Percentiles rank a stretch among this genome's conserved stretches.
Conservation (phyloP, 1,139 yeast genomes). For the Williopsis jadinii region DNA sequence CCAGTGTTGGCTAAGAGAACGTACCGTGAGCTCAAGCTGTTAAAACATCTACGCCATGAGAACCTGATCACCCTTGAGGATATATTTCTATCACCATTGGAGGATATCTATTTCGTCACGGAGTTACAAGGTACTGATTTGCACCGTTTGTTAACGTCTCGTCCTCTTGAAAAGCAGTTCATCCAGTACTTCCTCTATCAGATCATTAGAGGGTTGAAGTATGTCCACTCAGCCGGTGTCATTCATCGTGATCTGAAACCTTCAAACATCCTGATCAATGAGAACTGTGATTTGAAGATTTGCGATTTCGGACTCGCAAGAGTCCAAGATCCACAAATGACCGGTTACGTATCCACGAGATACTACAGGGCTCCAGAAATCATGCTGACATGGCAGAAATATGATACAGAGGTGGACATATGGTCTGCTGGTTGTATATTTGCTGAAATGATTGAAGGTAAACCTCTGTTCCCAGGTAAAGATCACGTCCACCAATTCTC, state of each 20-base stretch:
- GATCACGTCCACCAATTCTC: slow-evolving; percentile 98
- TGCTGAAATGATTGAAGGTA: slow-evolving; percentile 99
- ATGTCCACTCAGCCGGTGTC: slow-evolving; percentile 95
- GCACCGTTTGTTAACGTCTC: slow-evolving; percentile 80
- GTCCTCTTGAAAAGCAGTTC: slow-evolving; percentile 94
- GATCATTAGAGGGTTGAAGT: slow-evolving; percentile 85
- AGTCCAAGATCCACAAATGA: slow-evolving; percentile 98
- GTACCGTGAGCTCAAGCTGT: slow-evolving; percentile 85
- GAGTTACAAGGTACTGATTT: slow-evolving; percentile 95
- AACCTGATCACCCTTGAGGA: slow-evolving; percentile 90
- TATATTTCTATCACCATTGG: slow-evolving; percentile 89
- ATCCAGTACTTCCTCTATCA: slow-evolving; percentile 95
- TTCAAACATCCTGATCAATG: slow-evolving; percentile 84
- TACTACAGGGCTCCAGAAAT: slow-evolving; percentile 98
- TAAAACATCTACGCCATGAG: slow-evolving; percentile 92
- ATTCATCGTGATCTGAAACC: slow-evolving; percentile 95
- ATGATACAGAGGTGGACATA: slow-evolving; percentile 96
- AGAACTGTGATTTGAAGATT: slow-evolving; percentile 91
- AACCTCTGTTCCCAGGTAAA: slow-evolving; percentile 96
- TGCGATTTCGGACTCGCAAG: slow-evolving; percentile 97
- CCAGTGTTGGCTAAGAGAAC: slow-evolving; percentile 95
- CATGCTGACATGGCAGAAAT: slow-evolving; percentile 99
- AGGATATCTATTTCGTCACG: slow-evolving; percentile 94
- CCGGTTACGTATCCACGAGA: slow-evolving; percentile 95
- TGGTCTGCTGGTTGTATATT: slow-evolving; percentile 99